Base-by-base conservation (phyloP, 1,284 basidiomycete species). In the Cutaneotrichosporon cutaneum region DNA sequence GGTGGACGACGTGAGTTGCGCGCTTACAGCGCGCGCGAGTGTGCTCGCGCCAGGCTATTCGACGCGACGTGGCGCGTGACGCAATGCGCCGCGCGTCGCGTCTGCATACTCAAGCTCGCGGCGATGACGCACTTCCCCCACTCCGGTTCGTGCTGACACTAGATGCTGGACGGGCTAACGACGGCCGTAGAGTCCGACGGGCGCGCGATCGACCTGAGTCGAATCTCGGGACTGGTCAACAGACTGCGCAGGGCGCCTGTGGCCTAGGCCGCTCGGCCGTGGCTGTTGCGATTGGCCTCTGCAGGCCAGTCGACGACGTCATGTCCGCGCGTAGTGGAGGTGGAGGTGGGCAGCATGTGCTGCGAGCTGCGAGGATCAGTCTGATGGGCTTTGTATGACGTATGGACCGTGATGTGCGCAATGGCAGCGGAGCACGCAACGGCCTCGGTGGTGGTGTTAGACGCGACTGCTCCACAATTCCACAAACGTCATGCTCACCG, bases 101-200 rank as follows among this genome's bases (percentile, higher is more conserved):
- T 11, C 30, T 4, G 30, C 44, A n/a, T n/a, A n/a, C n/a, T n/a
- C n/a, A n/a, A 16, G 35, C 35, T 16, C 10, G 35, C 13, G 9
- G 16, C 35, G 11, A 36, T 36, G 35, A 36, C 35, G 35, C 10
- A 36, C 18, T 6, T n/a, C 18, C 18, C 7, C 4, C 39, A 42
- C 16, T 42, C 18, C 18, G 35, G 30, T 14, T 9, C 27, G 8
- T 26, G 21, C 62, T 63, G 47, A 63, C 62, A 27, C 2, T 68
- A 94, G 89, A 90, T 92, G 86, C 82, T 95, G 54, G 91, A 93
- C 73, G 89, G 92, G 68, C 83, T 96, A 51, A 85, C 94, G 26
- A 83, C 91, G 60, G 92, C 93, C 26, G 88, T 95, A 58, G 92
- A 95, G 78, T 92, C 89, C 71, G 92, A 95, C 75, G 83, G 90